Base-by-base conservation (phyloP, 352 stramenopile genomes). In the Blastocystis sp. region DNA sequence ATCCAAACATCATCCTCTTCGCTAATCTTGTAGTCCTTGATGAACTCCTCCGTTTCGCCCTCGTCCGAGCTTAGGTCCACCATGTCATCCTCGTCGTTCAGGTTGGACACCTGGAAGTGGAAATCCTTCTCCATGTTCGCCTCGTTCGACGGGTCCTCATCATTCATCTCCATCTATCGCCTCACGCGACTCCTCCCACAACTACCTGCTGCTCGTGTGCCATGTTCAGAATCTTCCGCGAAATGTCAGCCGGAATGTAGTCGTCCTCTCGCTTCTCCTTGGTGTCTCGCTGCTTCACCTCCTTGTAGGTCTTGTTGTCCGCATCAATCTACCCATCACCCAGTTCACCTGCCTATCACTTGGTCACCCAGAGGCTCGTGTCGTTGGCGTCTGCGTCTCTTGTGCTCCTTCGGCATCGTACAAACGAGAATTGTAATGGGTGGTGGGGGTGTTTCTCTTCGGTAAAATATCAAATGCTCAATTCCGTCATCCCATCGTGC, bases 31-130 rank as follows among this genome's bases (percentile, higher is more conserved):
- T 86, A 59, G 54, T 76, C 48, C 38, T 87, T 88, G 29, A 89
- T 89, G 53, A 87, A 87, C 27, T 76, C 76, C 46, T 87, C 72
- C 27, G 84, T 32, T 27, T 86, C 65, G 1, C 71, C 57, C 51
- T 94, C 92, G 71, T 97, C 94, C 61, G 96, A 90, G 44, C 92
- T 88, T 65, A 95, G 91, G 73, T 95, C 90, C 53, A 94, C 91
- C 54, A 94, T 91, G 18, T 92, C 91, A 61, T 95, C 91, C 87
- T 95, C 93, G 79, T 94, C 91, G 63, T 93, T 90, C 40, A 89
- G 90, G 87, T 94, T 91, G 3, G 67, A 51, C 21, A 78, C 67
- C 88, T 94, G 92, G 75, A 89, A 84, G 34, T 89, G 81, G 59
- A 88, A 87, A 56, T 94, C 91, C 18, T 95, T 92, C 27, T 95